Base-by-base conservation (phyloP, 257 asterid species). In the Mentha longifolia region DNA sequence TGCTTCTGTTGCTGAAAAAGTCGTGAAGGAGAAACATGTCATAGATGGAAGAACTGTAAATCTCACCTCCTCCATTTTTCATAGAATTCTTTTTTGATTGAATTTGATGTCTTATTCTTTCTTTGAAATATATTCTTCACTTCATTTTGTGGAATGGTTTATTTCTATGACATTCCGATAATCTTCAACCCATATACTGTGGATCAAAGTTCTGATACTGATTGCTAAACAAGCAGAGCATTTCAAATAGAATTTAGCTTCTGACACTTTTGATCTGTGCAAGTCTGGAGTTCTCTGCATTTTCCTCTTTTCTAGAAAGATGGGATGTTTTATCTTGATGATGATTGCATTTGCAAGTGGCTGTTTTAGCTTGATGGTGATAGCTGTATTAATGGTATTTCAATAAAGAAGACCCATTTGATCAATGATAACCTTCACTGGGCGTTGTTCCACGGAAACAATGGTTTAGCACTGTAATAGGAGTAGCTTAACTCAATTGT, bases 41-140 rank as follows among this genome's bases (percentile, higher is more conserved):
- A 85, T 85, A 3, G 90, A 85, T 33, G 87, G 86, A n/a, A 68
- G 89, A 68, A 78, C 83, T 8, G 89, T 85, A 70, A 84, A 80
- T 75, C 55, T 8, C 67, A 10, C 61, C 33, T n/a, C 43, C 50
- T 54, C 57, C 57, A 39, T 30, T n/a, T 59, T 41, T 22, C 31
- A 46, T 7, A 4, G 25, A 46, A 50, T 52, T 9, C 35, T 15
- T 58, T 58, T 62, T 28, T 14, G 65, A 39, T 65, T 46, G 37
- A 41, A 33, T 31, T 22, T 67, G 42, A 35, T 67, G 70, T 65
- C 65, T 25, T 9, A 5, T 49, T 61, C 37, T 9, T 15, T 52
- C 0, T 19, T 50, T 61, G 51, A 67, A 57, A 58, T 37, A 43
- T 15, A 15, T 35, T 37, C 31, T 19, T 71, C 3, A 16, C 13